These are phyloP conservation scores for Cenchrus purpureus DNA, from an alignment of 176 grass and related monocot genomes.

Conservation along the genomic window DNA sequence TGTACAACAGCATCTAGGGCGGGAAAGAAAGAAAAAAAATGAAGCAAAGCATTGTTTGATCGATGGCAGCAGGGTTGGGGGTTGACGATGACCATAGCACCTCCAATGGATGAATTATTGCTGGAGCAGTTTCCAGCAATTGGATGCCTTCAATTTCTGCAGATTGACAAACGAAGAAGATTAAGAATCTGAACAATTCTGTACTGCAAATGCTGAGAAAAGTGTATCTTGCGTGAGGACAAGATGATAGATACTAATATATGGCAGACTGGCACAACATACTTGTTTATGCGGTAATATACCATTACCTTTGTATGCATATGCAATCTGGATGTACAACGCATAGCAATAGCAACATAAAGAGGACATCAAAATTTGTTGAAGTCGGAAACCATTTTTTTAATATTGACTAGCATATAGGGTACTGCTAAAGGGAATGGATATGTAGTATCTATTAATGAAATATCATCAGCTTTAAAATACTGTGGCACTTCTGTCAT, in stretches of 20 bases:
- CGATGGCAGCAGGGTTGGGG: neutral
- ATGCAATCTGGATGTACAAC: neutral
- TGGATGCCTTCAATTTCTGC: constrained; percentile 34
- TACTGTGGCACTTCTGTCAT: neutral
- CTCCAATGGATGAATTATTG: constrained; percentile 19
- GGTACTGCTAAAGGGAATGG: neutral
- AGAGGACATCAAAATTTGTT: neutral
- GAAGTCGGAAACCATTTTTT: too few relatives aligned
- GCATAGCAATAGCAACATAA: neutral
- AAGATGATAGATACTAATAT: neutral
- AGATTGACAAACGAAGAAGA: constrained; percentile 29
- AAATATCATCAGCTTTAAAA: neutral
- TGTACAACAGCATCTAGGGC: constrained; percentile 40
- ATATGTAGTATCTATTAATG: neutral
- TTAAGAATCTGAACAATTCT: neutral
- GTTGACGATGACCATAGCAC: constrained; percentile 26
- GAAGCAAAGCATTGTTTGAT: constrained; percentile 18
- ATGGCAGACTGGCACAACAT: constrained; percentile 2
- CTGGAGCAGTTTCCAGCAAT: neutral
- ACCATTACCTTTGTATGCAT: neutral
- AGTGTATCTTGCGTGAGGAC: neutral
- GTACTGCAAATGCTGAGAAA: constrained; percentile 24
- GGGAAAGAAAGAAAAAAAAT: neutral
- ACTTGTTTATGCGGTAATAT: neutral
- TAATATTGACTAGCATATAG: neutral